Evolutionary conservation across 768 basidiomycete genomes (phyloP).

Genomic region (Mrakia blollopis): DNA sequence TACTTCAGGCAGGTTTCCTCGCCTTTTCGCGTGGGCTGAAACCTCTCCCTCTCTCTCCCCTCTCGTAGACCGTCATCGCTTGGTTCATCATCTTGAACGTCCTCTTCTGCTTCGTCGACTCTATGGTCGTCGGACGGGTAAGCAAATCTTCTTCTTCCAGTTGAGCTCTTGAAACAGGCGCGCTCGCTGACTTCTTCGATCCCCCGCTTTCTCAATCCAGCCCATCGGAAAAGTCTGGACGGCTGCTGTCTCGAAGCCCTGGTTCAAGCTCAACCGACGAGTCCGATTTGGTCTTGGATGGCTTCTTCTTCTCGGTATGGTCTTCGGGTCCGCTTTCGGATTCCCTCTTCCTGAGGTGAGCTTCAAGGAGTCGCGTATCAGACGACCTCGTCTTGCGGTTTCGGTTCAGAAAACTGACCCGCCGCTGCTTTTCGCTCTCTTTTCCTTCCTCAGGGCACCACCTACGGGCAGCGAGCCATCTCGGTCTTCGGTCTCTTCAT

Average conservation of each 20-base stretch:
- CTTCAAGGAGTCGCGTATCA: background rate
- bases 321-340: constrained; percentile 84
- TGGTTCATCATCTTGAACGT: constrained; percentile 63
- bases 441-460: constrained; percentile 50
- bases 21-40: background rate
- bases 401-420: background rate
- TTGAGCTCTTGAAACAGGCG: background rate
- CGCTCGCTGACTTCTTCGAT: constrained; percentile 54
- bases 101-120: constrained; percentile 45
- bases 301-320: constrained; percentile 66
- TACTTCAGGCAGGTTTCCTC: background rate
- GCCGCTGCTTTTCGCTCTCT: background rate
- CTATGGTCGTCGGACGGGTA: constrained; percentile 19
- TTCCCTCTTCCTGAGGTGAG: constrained; percentile 48
- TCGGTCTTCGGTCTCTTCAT: constrained; percentile 71
- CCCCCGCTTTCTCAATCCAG: constrained; percentile 73
- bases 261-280: constrained; percentile 55
- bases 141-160: background rate
- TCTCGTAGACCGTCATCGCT: constrained; percentile 73
- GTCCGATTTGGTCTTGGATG: constrained; percentile 64
- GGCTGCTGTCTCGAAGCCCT: constrained; percentile 59
- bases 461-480: constrained; percentile 74
- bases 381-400: background rate
- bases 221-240: constrained; percentile 71
- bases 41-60: background rate